Base-by-base conservation (phyloP, 345 rosid genomes). In the Murraya paniculata region DNA sequence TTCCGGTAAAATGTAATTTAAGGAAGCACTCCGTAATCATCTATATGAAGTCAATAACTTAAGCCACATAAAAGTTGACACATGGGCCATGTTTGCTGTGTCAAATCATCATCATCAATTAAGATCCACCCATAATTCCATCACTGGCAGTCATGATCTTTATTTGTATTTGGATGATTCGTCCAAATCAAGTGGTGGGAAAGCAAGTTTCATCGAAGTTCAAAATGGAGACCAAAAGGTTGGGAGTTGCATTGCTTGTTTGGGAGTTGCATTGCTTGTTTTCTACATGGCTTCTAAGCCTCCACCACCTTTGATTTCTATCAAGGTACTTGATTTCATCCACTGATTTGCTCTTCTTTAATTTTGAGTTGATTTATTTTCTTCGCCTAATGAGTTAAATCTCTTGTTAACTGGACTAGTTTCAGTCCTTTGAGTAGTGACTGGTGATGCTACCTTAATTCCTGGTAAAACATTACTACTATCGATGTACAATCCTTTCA, bases 261-360 rank as follows among this genome's bases (percentile, higher is more conserved):
- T 93, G 78, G 89, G 85, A 33, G 76, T 89, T 64, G 95, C 95
- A 31, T 83, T 94, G 88, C 94, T 94, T 11, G 93, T 94, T 11
- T 94, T 91, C 85, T 94, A 90, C 84, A 59, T 89, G 60, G 90
- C 92, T n/a, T 88, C 97, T 18, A 91, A 93, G 64, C 98, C 98
- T 38, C 93, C 98, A 27, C 84, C 84, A 25, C 98, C 98, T 19
- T 64, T 80, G 38, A 59, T 93, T 14, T 90, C 92, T n/a, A 33
- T 93, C 57, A 84, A 87, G 94, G 98, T 94, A 88, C 50, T 4
- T 45, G 9, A 38, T 6, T 19, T 3, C 10, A 4, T 60, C 76
- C 57, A 45, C 13, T 45, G 13, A 45, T 45, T 45, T 9, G 18
- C 3, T 45, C 50, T 2, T 41, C 16, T 45, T 45, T 45, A 0